Evolutionary conservation across 176 grass and related monocot genomes (phyloP), one percentile per base, ranked within the genome.

Genomic region (Carex littledalei): DNA sequence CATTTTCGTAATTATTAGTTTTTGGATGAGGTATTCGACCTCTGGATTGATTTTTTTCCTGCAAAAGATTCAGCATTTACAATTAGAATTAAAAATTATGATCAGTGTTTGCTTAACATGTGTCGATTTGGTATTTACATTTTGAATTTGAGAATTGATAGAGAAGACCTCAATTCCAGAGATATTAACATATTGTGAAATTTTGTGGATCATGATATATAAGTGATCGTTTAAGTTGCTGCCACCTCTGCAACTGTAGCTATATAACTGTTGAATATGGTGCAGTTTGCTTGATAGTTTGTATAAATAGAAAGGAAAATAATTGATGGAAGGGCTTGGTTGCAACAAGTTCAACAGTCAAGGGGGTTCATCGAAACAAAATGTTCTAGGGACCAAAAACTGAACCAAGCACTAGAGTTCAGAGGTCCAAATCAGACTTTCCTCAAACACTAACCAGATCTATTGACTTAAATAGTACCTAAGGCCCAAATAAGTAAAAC

Each of bases 131-230:
- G 9, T 54, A 54, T 76, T 4, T 26, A 15, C 21, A 22, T 15
- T 35, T 54, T 76, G 10, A 76, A 53, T 54, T 77, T 77, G 47
- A 76, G 45, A 53, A 76, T 31, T 76, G 72, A 47, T 29, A 74
- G 6, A 53, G 4, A 69, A 69, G 34, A 0, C 45, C 45, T 6
- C 20, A 75, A 24, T 75, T 76, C 35, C 67, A 76, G 10, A 76
- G 21, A 76, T 54, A 26, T 47, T 76, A 26, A 76, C 65, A 68
- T 39, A 18, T 16, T 68, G 29, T 6, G 15, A 69, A 69, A 41
- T 68, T 68, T 39, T 68, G 32, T 17, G 12, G 66, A 31, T 71
- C 59, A 18, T 61, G 59, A 68, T 68, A 70, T n/a, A 35, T 16
- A 70, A 43, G 14, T 43, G 32, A n/a, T 43, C 5, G 31, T 70